These are phyloP conservation scores for Macrolepiota albuminosa DNA, from an alignment of 768 basidiomycete species.

Conservation along the genomic window DNA sequence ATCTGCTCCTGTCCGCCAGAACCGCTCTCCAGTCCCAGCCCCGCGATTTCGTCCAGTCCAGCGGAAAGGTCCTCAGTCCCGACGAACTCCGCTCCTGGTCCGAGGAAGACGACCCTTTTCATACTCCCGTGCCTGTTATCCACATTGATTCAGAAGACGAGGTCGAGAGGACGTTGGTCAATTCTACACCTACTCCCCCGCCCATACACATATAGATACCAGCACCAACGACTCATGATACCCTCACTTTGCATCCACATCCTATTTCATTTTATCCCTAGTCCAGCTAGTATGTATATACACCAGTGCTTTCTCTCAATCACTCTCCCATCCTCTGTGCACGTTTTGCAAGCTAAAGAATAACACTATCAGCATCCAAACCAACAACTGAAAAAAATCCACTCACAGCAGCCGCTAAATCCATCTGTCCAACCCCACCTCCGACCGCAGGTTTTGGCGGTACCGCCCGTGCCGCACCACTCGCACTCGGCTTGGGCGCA, in stretches of 20 bases:
- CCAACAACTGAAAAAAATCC: constrained; percentile 1
- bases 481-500: constrained; percentile 47
- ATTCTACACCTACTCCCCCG: constrained; percentile 24
- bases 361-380: background rate
- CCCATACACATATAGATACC: constrained; percentile 29
- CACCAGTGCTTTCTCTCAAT: background rate
- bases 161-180: constrained; percentile 32
- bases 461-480: constrained; percentile 28
- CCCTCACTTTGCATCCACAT: background rate
- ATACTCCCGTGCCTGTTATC: constrained; percentile 15
- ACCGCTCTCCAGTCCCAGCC: constrained; percentile 57
- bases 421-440: constrained; percentile 50
- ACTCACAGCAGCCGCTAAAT: constrained; percentile 81
- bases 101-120: constrained; percentile 18
- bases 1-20: constrained; percentile 52
- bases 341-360: constrained; percentile 65
- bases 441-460: constrained; percentile 6
- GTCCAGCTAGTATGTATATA: background rate
- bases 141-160: constrained; percentile 32
- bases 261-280: background rate
- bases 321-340: constrained; percentile 57
- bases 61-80: constrained; percentile 65
- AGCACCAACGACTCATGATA: constrained; percentile 1
- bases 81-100: constrained; percentile 65
- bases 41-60: constrained; percentile 43